These are phyloP conservation scores for Neurospora cerealis DNA, from an alignment of 495 filamentous ascomycete species.

Conservation along the genomic window DNA sequence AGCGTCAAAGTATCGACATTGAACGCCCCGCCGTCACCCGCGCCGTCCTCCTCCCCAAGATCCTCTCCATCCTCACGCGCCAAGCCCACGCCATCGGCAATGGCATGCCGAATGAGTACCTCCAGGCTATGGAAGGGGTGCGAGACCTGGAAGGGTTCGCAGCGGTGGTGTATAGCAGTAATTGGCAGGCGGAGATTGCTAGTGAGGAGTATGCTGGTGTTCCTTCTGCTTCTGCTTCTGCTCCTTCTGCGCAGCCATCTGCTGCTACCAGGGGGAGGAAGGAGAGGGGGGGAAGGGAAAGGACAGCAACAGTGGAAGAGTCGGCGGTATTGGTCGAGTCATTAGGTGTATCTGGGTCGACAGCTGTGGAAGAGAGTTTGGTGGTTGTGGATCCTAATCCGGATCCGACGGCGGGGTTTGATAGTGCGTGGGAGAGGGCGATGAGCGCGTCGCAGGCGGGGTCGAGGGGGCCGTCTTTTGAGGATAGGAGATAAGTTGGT, in stretches of 20 bases:
- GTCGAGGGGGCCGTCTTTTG: neutral
- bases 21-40: slow-evolving; percentile 33
- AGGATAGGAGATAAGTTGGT: neutral
- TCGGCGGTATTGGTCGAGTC: neutral
- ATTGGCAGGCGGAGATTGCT: slow-evolving; percentile 68
- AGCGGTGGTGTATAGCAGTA: slow-evolving; percentile 86
- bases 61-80: slow-evolving; percentile 73
- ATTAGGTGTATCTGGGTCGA: slow-evolving; percentile 2
- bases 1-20: slow-evolving; percentile 24
- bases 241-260: too few species aligned
- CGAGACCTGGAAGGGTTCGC: slow-evolving; percentile 88
- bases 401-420: slow-evolving; percentile 39
- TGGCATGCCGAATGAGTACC: slow-evolving; percentile 80
- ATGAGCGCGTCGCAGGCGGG: neutral
- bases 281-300: neutral
- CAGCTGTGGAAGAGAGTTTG: slow-evolving; percentile 28
- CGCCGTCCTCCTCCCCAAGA: slow-evolving; percentile 74
- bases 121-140: slow-evolving; percentile 72
- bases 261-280: too few species aligned
- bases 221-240: neutral
- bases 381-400: slow-evolving; percentile 35
- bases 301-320: neutral
- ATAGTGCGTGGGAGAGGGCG: slow-evolving; percentile 58
- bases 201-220: slow-evolving; percentile 14
- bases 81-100: slow-evolving; percentile 86